These are phyloP conservation scores for Maudiozyma bulderi DNA, from an alignment of 805 yeast genomes.

Conservation along the genomic window DNA sequence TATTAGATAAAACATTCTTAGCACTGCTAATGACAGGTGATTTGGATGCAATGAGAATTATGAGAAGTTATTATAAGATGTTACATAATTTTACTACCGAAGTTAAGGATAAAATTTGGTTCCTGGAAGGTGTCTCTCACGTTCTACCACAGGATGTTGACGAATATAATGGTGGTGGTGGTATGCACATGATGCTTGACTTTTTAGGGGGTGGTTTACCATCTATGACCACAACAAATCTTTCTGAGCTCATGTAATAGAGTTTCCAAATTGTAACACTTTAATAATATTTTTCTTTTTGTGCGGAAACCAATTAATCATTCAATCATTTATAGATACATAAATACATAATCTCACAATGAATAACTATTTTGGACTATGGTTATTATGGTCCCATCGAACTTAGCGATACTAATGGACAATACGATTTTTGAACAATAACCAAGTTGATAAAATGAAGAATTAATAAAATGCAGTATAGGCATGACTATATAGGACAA, in stretches of 20 bases:
- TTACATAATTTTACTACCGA: slow-evolving; percentile 74
- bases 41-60: slow-evolving; percentile 77
- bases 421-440: too few relatives aligned
- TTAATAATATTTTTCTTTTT: neutral
- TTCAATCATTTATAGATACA: neutral
- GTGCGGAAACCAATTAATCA: neutral
- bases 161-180: slow-evolving; percentile 82
- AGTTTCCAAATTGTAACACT: too few relatives aligned
- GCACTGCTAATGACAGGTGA: slow-evolving; percentile 78
- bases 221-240: slow-evolving; percentile 36
- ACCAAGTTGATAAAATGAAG: too few relatives aligned
- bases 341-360: too few relatives aligned
- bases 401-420: too few relatives aligned
- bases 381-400: too few relatives aligned
- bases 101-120: slow-evolving; percentile 88
- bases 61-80: slow-evolving; percentile 78
- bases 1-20: slow-evolving; percentile 71
- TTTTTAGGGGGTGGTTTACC: slow-evolving; percentile 64
- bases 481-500: too few relatives aligned
- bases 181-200: slow-evolving; percentile 87
- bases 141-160: slow-evolving; percentile 90
- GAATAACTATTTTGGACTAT: too few relatives aligned
- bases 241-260: slow-evolving; percentile 25
- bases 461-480: too few relatives aligned
- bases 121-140: slow-evolving; percentile 80